Conservation (phyloP, 1,139 yeast genomes). For the Pichia sp. region DNA sequence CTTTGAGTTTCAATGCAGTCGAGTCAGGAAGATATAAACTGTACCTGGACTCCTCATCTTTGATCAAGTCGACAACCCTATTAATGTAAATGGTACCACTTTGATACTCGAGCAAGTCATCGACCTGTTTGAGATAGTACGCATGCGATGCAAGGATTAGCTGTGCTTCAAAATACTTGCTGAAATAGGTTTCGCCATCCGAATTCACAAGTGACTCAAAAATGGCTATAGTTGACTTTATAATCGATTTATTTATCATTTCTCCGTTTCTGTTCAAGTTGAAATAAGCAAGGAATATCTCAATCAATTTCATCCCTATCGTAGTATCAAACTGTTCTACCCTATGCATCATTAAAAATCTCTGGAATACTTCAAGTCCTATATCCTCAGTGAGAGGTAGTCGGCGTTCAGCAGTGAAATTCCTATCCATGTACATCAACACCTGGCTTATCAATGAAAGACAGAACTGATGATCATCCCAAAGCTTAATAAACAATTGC, state of each 20-base stretch:
- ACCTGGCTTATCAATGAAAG: constrained; percentile 84
- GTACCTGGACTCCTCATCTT: constrained; percentile 54
- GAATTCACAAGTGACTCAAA: constrained; percentile 50
- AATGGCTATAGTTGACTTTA: constrained; percentile 62
- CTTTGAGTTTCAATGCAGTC: constrained; percentile 47
- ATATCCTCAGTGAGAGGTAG: constrained; percentile 66
- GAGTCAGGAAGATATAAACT: constrained; percentile 46
- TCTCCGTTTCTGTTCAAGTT: constrained; percentile 47
- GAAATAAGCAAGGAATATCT: constrained; percentile 50
- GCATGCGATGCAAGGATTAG: constrained; percentile 48
- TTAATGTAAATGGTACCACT: constrained; percentile 51
- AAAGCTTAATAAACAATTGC: constrained; percentile 41
- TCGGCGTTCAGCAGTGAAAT: constrained; percentile 69
- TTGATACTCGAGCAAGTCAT: constrained; percentile 27
- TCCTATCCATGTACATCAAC: constrained; percentile 79
- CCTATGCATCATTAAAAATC: constrained; percentile 32
- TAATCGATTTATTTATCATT: constrained; percentile 51
- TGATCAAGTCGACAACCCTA: constrained; percentile 44
- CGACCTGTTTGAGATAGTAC: constrained; percentile 47
- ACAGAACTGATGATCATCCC: constrained; percentile 72
- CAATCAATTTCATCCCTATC: constrained; percentile 45
- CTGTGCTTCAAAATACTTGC: constrained; percentile 58
- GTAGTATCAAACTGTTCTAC: constrained; percentile 30
- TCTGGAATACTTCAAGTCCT: constrained; percentile 42
- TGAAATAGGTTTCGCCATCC: constrained; percentile 51